These are phyloP conservation scores for Glycine latifolia DNA, from an alignment of 306 rosid genomes.

Conservation along the genomic window DNA sequence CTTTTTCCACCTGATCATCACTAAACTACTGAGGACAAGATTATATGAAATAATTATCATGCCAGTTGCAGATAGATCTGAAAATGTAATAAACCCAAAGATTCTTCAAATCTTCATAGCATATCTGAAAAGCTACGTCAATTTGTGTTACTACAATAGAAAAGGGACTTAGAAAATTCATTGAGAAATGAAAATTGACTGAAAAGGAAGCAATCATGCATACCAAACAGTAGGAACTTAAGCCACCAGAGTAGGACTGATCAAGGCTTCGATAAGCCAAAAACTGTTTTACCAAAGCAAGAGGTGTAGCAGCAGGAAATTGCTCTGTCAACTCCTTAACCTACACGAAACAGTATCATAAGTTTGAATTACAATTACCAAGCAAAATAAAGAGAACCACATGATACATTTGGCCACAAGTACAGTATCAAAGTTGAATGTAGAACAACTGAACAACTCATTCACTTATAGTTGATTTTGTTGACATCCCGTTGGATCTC, in stretches of 20 bases:
- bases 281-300: constrained; percentile 93
- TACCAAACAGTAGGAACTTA: constrained; percentile 99
- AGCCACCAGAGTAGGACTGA: constrained; percentile 95
- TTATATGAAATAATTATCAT: constrained; percentile 19
- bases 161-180: constrained; percentile 14
- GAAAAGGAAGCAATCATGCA: constrained; percentile 46
- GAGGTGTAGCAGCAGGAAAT: constrained; percentile 93
- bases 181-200: constrained; percentile 22
- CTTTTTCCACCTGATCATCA: constrained; percentile 1
- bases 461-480: background rate
- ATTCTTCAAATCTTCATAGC: constrained; percentile 31
- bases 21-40: constrained; percentile 21
- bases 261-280: constrained; percentile 97
- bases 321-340: constrained; percentile 89
- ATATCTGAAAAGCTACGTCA: background rate
- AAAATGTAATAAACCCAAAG: constrained; percentile 6
- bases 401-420: background rate
- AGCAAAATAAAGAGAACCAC: constrained; percentile 22
- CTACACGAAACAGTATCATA: constrained; percentile 51
- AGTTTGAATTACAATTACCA: constrained; percentile 27
- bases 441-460: no score
- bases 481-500: background rate
- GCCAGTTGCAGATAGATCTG: constrained; percentile 20
- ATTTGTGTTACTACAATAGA: constrained; percentile 18
- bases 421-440: no score